Conservation (phyloP, 495 filamentous ascomycete genomes). For the Podospora fimiseda region DNA sequence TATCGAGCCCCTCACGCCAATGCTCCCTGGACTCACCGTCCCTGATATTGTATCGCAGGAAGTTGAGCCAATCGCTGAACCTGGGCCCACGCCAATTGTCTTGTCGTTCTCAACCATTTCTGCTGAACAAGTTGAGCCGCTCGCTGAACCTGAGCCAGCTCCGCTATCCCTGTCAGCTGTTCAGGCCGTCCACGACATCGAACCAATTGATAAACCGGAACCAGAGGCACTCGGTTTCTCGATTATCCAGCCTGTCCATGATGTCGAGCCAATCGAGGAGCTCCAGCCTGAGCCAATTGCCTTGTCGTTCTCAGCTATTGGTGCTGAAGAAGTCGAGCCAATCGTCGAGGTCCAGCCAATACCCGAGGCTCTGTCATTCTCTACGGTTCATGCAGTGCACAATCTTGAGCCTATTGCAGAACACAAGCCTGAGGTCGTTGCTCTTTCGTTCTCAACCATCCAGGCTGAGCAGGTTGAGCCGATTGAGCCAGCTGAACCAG, state of each 20-base stretch:
- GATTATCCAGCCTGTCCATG: slow-evolving; percentile 10
- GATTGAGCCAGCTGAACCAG: slow-evolving; percentile 8
- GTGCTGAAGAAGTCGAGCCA: slow-evolving; percentile 17
- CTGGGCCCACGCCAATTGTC: background rate
- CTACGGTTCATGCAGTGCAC: slow-evolving; percentile 17
- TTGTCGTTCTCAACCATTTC: slow-evolving; percentile 6
- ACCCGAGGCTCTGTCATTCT: slow-evolving; percentile 18
- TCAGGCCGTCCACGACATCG: background rate
- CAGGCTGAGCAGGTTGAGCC: slow-evolving; percentile 12
- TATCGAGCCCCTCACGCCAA: slow-evolving; percentile 16
- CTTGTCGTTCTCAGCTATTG: slow-evolving; percentile 13
- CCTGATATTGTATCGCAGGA: slow-evolving; percentile 9
- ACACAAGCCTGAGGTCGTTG: background rate
- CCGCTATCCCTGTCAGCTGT: background rate
- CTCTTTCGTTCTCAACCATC: background rate
- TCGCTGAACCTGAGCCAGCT: background rate
- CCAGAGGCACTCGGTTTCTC: background rate
- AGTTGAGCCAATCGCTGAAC: slow-evolving; percentile 9
- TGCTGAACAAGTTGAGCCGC: slow-evolving; percentile 3
- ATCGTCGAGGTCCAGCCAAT: slow-evolving; percentile 21
- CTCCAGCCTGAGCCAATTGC: slow-evolving; percentile 12
- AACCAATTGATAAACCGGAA: slow-evolving; percentile 6
- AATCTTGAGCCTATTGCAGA: background rate
- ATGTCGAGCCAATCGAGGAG: slow-evolving; percentile 24
- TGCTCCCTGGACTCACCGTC: slow-evolving; percentile 17